phyloP scores from a whole-genome alignment of 2,329 filamentous ascomycete genomes.

The Sporothrix mexicana region DNA sequence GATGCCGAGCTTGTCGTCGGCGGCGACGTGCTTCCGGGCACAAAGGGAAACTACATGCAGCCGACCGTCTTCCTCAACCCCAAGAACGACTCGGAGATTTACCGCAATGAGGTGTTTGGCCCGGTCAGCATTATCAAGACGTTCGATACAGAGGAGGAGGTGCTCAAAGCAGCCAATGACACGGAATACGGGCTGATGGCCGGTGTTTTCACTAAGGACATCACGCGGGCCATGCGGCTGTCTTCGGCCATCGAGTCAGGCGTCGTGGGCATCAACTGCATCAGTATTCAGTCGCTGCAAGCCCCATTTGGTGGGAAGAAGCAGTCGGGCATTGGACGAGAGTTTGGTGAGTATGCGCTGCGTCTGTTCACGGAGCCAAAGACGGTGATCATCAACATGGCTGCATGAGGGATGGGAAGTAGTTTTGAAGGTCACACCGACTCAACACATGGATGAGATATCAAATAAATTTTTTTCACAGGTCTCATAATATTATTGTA shows the following conservation, averaged over 20 bases:
- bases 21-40: constrained; percentile 46
- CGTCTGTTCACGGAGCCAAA: constrained; percentile 21
- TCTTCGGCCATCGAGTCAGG: constrained; percentile 57
- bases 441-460: no score
- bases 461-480: no score
- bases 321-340: constrained; percentile 45
- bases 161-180: constrained; percentile 55
- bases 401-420: neutral
- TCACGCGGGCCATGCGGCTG: constrained; percentile 45
- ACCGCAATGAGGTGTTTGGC: constrained; percentile 58
- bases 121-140: constrained; percentile 57
- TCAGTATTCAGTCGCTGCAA: constrained; percentile 40
- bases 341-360: constrained; percentile 40
- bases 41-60: constrained; percentile 41
- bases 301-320: constrained; percentile 50
- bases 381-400: constrained; percentile 9
- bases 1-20: constrained; percentile 51
- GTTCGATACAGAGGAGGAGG: constrained; percentile 59
- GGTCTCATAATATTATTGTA: no score
- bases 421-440: no score
- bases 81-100: constrained; percentile 48
- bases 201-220: constrained; percentile 58
- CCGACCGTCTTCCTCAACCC: constrained; percentile 49
- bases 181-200: constrained; percentile 58
- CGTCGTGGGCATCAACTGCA: constrained; percentile 59